Evolutionary conservation across 1,284 basidiomycete genomes (phyloP), one percentile per base, ranked within the genome.

Genomic region (Ustilago xerochloae): DNA sequence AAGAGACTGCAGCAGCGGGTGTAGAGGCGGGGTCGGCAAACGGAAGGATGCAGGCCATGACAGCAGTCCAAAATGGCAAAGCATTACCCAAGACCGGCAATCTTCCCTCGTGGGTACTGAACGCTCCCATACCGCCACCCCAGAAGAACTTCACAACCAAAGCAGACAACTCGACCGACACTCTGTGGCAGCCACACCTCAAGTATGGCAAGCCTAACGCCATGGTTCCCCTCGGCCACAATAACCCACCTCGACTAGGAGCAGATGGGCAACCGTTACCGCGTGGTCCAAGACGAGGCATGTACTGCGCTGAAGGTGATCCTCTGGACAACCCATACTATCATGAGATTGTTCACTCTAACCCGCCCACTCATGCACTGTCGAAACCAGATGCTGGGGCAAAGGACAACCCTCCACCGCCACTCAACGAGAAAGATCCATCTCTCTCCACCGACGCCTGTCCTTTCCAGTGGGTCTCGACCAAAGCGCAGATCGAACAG

Each of bases 391-490:
- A 76, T 20, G 36, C 72, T 0, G 6, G 26, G 3, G 28, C 46
- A 5, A 70, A 60, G 33, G 63, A 65, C 32, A 48, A 46, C n/a
- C 64, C 67, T 4, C 80, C 80, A 15, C 74, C 69, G 32, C 68
- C 79, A 13, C 63, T 82, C 47, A 66, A 75, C 45, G 55, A 70
- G 15, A 64, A 73, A 29, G 65, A 72, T 1, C 80, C 82, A 2
- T 50, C 61, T 2, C 85, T 86, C 7, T 86, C 91, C 1, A 90
- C 95, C 50, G 89, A 90, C 24, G 86, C 88, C 1, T 91, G 90
- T 0, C 89, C 91, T 2, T 91, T 93, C 79, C 89, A 88, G 32
- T 94, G 90, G 88, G 88, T 98, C 9, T 88, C 90, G 9, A 91
- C 90, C 3, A 81, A 87, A 0, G 85, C 86, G 12, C 86, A 86